Percentiles rank a stretch among this genome's conserved stretches.
These are phyloP conservation scores for Albatrellus ellisii DNA, from an alignment of 768 basidiomycete species.

Conservation along the genomic window DNA sequence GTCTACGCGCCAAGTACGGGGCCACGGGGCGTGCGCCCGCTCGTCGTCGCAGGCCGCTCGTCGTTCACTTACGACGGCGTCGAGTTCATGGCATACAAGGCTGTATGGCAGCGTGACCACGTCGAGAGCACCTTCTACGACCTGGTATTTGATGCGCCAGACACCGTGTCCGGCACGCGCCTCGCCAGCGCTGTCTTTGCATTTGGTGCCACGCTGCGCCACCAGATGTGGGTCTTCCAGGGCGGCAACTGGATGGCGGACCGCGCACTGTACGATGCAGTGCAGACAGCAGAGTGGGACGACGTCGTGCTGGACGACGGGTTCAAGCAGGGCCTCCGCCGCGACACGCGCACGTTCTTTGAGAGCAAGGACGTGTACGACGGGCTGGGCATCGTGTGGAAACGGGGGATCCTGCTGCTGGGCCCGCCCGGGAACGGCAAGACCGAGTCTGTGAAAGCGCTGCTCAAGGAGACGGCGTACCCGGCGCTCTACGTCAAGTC, in stretches of 20 bases:
- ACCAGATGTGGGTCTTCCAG: constrained; percentile 26
- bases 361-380: constrained; percentile 24
- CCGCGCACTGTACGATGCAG: constrained; percentile 14
- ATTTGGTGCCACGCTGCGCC: constrained; percentile 11
- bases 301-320: constrained; percentile 21
- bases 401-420: constrained; percentile 15
- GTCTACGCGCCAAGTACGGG: background rate
- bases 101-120: background rate
- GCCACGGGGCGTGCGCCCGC: background rate
- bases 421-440: constrained; percentile 27
- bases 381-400: constrained; percentile 27
- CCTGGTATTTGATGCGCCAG: background rate
- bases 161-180: background rate
- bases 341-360: constrained; percentile 28
- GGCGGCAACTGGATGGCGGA: constrained; percentile 22
- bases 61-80: background rate
- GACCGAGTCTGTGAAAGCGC: constrained; percentile 24
- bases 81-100: background rate
- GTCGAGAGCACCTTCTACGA: background rate
- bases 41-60: background rate
- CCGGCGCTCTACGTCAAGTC: constrained; percentile 29
- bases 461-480: constrained; percentile 17
- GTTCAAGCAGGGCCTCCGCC: constrained; percentile 22
- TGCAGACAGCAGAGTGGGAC: constrained; percentile 21
- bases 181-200: constrained; percentile 2